phyloP scores from a whole-genome alignment of 2,329 filamentous ascomycete genomes.

The Aspergillus alliaceus region DNA sequence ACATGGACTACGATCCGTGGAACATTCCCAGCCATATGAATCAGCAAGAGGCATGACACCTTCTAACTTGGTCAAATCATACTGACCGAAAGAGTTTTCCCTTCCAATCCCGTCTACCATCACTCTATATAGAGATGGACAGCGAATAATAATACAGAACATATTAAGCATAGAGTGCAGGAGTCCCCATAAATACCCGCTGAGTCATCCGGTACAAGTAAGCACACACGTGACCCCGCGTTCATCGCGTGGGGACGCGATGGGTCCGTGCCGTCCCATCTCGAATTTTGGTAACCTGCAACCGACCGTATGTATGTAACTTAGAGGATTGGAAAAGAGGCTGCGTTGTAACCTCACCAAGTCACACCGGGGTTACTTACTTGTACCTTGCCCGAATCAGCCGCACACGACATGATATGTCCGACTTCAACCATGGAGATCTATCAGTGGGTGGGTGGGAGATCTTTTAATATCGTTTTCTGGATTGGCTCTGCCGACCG shows the following conservation, averaged over 20 bases:
- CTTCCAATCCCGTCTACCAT: no score
- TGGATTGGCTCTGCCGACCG: not conserved
- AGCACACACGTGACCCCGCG: conserved; percentile 1
- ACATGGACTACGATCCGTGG: conserved; percentile 49
- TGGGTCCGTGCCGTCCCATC: not conserved
- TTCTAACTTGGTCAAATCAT: no score
- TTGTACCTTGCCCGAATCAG: not conserved
- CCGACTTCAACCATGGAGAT: not conserved
- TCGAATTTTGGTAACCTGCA: not conserved
- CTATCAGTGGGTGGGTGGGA: not conserved
- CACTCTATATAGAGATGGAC: no score
- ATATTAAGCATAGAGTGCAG: no score
- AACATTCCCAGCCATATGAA: conserved; percentile 46
- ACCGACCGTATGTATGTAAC: not conserved
- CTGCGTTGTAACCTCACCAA: not conserved
- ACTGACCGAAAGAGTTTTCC: no score
- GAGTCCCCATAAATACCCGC: no score
- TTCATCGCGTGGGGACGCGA: conserved; percentile 6
- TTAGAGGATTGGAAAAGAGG: not conserved
- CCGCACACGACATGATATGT: not conserved
- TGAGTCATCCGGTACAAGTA: not conserved
- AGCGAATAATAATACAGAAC: no score
- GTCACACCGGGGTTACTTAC: not conserved
- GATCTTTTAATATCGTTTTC: not conserved
- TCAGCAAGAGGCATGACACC: conserved; percentile 21